Evolutionary conservation across 352 stramenopile genomes (phyloP), one percentile per base, ranked within the genome.

Genomic region (Phytophthora melonis): DNA sequence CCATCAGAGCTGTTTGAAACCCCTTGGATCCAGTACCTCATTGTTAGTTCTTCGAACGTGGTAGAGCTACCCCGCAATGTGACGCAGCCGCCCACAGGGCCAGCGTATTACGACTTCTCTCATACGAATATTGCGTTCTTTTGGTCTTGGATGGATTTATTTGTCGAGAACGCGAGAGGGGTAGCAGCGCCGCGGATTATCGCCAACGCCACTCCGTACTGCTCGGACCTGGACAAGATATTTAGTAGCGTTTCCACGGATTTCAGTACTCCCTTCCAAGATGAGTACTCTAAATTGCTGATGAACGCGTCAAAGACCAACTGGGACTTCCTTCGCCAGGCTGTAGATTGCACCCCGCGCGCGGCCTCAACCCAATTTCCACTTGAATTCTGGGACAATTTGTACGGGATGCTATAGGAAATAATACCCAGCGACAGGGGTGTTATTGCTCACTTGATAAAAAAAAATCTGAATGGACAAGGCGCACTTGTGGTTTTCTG

Each of bases 71-170:
- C 58, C 5, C 11, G 47, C n/a, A 41, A 19, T 18, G 58, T 63
- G 36, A 18, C 19, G 13, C 19, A 50, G 52, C 55, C 16, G 14
- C 19, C 25, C 4, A 45, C 58, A 25, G 16, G 23, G n/a, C 58
- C 36, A 18, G 14, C 9, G 14, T 21, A 45, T 23, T 36, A 41
- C n/a, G 23, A 63, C 21, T 41, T 63, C 21, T n/a, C 39, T 34
- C 11, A 39, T 25, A 63, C 58, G 3, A 36, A 36, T 1, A 55
- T 63, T 21, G n/a, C 36, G 3, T 55, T 45, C 39, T 63, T 63
- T 41, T 54, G 39, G 58, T 55, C 36, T 7, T 63, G 58, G 58
- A 63, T 63, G n/a, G 58, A 63, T 43, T 39, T 41, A 27, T 50
- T 36, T 11, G 21, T 55, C 11, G 58, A 55, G 21, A 21, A 14